Evolutionary conservation across 441 rosid genomes (phyloP), one percentile per base, ranked within the genome.

Genomic region (Adansonia grandidieri): DNA sequence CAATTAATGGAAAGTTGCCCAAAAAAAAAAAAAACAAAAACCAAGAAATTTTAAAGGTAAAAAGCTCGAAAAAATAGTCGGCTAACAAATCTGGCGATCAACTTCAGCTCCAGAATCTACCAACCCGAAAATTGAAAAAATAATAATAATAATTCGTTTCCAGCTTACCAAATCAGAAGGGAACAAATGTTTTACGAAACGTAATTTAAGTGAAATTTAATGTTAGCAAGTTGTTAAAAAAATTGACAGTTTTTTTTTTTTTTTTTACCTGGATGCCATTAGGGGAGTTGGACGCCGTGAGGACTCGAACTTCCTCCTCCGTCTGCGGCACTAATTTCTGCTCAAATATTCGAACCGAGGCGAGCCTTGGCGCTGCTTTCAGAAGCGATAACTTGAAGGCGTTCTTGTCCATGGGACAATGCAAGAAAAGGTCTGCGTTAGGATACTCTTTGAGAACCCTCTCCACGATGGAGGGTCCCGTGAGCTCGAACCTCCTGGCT

Each of bases 401-500:
- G 32, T 93, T 81, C 7, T 74, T 10, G 14, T 95, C 98, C 50
- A 89, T 69, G 1, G 95, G 97, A 74, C 91, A 83, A 77, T 91
- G 91, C 20, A 93, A 74, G 50, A 91, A 93, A 19, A 95, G 86
- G 83, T 95, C 97, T 0, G 98, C 87, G 22, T 92, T 92, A 0
- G 96, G 91, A 80, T 95, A 91, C 63, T 82, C 85, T 19, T 44
- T 70, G 2, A 95, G 86, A 53, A 93, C 77, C 54, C 78, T 90
- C 80, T 90, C 87, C 15, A 91, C 79, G 3, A 95, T 91, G 42
- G 97, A 95, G 32, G 95, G 96, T 15, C 97, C 97, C 0, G 97
- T 92, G 48, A 95, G 78, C 85, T 95, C 98, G 75, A 95, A 95
- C 81, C 97, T 87, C 62, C 98, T 81, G 17, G 98, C 98, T 53